Conservation (phyloP, 2,329 filamentous ascomycete genomes). For the Apiospora koreana region DNA sequence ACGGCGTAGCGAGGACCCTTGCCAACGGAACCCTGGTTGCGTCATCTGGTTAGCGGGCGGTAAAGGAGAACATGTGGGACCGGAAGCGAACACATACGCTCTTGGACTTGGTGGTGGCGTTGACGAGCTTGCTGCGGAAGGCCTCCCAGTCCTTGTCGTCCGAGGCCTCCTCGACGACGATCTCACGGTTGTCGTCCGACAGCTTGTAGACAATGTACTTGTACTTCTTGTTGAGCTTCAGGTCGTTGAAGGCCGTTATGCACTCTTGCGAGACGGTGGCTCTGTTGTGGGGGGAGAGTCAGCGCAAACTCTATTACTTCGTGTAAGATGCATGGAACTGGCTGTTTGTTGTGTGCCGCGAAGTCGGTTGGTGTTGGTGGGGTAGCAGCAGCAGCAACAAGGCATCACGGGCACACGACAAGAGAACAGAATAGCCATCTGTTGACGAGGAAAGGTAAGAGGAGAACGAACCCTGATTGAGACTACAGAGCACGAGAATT, state of each 20-base stretch:
- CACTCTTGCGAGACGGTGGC: conserved; percentile 73
- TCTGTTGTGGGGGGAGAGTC: conserved; percentile 45
- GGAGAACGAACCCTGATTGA: conserved; percentile 65
- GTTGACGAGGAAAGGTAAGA: background rate
- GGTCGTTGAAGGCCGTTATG: conserved; percentile 72
- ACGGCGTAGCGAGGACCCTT: conserved; percentile 81
- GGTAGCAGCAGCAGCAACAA: background rate
- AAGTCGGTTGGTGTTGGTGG: background rate
- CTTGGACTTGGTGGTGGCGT: conserved; percentile 72
- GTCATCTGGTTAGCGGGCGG: conserved; percentile 41
- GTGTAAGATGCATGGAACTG: background rate
- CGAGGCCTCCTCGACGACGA: conserved; percentile 76
- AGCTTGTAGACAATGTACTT: conserved; percentile 91
- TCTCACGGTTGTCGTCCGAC: conserved; percentile 78
- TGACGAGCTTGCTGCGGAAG: conserved; percentile 77
- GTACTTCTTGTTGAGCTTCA: conserved; percentile 79
- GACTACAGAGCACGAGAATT: conserved; percentile 45
- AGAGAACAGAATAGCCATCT: background rate
- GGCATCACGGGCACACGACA: background rate
- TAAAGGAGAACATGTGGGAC: background rate
- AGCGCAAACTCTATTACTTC: background rate
- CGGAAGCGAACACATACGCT: conserved; percentile 50
- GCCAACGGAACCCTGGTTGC: conserved; percentile 52
- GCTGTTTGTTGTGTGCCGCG: background rate
- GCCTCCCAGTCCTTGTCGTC: conserved; percentile 66